Conservation (phyloP, 768 basidiomycete species). For the Leucocoprinus sp. region DNA sequence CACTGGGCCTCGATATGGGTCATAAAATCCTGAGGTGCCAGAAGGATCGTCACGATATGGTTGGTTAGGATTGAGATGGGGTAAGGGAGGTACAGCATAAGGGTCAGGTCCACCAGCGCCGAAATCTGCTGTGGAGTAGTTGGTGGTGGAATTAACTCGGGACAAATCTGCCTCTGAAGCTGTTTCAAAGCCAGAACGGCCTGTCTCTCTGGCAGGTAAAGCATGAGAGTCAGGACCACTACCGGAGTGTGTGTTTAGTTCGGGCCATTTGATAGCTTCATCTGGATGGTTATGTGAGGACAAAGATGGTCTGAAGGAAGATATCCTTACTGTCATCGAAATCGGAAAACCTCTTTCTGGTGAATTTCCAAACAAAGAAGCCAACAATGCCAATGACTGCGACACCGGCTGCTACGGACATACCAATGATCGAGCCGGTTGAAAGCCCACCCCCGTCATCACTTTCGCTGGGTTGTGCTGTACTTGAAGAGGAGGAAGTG, state of each 20-base stretch:
- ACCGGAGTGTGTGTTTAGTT: conserved; percentile 57
- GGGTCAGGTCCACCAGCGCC: conserved; percentile 46
- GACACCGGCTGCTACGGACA: conserved; percentile 76
- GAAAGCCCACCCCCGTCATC: conserved; percentile 34
- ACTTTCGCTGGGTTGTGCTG: conserved; percentile 13
- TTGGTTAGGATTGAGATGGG: conserved; percentile 70
- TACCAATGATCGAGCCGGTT: conserved; percentile 68
- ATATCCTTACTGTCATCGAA: conserved; percentile 70
- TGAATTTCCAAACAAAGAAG: conserved; percentile 84
- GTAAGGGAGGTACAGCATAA: conserved; percentile 77
- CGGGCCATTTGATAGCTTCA: conserved; percentile 89
- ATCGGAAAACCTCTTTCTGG: conserved; percentile 64
- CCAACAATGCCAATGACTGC: conserved; percentile 61
- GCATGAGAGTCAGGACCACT: conserved; percentile 42
- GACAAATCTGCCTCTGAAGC: conserved; percentile 50
- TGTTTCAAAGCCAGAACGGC: conserved; percentile 67
- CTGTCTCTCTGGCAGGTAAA: conserved; percentile 62
- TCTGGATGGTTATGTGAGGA: conserved; percentile 28
- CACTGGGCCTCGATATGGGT: conserved; percentile 75
- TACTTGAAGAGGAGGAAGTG: conserved; percentile 16
- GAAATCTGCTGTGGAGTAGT: conserved; percentile 46
- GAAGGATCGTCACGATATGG: conserved; percentile 71
- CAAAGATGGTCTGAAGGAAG: conserved; percentile 7
- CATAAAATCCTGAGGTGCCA: conserved; percentile 47
- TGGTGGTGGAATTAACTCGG: conserved; percentile 36